These are phyloP conservation scores for Mortierella sp. DNA, from an alignment of 371 early-diverging fungal species.

Conservation along the genomic window DNA sequence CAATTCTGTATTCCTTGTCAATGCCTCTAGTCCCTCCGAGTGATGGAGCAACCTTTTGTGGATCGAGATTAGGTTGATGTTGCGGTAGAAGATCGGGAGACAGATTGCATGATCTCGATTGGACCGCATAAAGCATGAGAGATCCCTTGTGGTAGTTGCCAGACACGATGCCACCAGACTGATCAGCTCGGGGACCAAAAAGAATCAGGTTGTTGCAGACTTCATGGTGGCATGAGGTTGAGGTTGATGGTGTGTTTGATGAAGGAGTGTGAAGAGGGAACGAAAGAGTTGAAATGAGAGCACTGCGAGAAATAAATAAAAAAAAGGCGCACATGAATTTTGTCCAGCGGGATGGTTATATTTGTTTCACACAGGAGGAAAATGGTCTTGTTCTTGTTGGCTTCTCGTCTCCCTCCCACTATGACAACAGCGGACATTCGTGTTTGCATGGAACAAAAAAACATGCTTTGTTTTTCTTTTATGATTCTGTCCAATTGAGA, in stretches of 20 bases:
- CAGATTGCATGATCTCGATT: background rate
- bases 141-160: background rate
- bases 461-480: too few species aligned
- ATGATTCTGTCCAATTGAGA: too few species aligned
- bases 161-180: background rate
- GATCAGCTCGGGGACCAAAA: background rate
- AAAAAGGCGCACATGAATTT: too few species aligned
- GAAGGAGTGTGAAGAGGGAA: background rate
- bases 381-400: too few species aligned
- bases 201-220: background rate
- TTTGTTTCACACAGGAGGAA: too few species aligned
- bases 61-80: background rate
- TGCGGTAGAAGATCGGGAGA: background rate
- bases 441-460: too few species aligned
- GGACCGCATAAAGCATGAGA: background rate
- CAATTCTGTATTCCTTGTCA: background rate
- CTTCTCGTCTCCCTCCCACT: too few species aligned
- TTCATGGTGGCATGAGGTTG: background rate
- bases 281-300: background rate
- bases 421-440: too few species aligned
- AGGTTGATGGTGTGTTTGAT: background rate
- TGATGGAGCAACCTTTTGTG: background rate
- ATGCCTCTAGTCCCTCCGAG: background rate
- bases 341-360: too few species aligned
- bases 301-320: background rate